phyloP scores from a whole-genome alignment of 768 basidiomycete genomes.

The Exsudoporus frostii region DNA sequence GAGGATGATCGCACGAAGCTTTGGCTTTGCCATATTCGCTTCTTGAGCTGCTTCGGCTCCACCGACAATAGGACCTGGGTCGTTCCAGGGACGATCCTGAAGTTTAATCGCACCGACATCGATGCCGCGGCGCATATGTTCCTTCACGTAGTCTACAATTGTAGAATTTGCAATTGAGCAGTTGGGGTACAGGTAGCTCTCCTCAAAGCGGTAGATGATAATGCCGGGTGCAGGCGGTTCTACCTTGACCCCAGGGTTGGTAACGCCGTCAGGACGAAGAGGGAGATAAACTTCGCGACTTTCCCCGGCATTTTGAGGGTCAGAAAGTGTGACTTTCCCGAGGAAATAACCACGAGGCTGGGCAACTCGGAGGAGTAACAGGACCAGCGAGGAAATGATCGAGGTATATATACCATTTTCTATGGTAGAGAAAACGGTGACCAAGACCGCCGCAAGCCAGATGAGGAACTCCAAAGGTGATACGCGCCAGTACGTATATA shows the following conservation, averaged over 20 bases:
- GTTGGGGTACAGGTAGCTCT: slow-evolving; percentile 87
- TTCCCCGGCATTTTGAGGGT: slow-evolving; percentile 32
- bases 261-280: slow-evolving; percentile 54
- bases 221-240: slow-evolving; percentile 81
- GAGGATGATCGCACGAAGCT: slow-evolving; percentile 81
- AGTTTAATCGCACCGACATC: slow-evolving; percentile 63
- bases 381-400: slow-evolving; percentile 69
- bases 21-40: slow-evolving; percentile 55
- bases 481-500: slow-evolving; percentile 90
- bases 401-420: slow-evolving; percentile 92
- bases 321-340: slow-evolving; percentile 68
- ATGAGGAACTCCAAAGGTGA: slow-evolving; percentile 92
- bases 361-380: slow-evolving; percentile 84
- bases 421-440: slow-evolving; percentile 90
- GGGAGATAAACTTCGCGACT: slow-evolving; percentile 84
- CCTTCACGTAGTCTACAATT: slow-evolving; percentile 80
- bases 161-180: slow-evolving; percentile 62
- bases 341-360: slow-evolving; percentile 89
- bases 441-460: slow-evolving; percentile 81
- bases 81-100: slow-evolving; percentile 91
- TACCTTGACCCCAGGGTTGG: slow-evolving; percentile 69
- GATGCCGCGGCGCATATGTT: slow-evolving; percentile 68
- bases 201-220: slow-evolving; percentile 88
- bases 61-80: slow-evolving; percentile 66
- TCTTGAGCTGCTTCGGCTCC: slow-evolving; percentile 45